A percentile compares a stretch with the other conserved stretches of the same genome.
Evolutionary conservation across 306 rosid genomes (phyloP).

Genomic region (Astragalus glycyphyllos): DNA sequence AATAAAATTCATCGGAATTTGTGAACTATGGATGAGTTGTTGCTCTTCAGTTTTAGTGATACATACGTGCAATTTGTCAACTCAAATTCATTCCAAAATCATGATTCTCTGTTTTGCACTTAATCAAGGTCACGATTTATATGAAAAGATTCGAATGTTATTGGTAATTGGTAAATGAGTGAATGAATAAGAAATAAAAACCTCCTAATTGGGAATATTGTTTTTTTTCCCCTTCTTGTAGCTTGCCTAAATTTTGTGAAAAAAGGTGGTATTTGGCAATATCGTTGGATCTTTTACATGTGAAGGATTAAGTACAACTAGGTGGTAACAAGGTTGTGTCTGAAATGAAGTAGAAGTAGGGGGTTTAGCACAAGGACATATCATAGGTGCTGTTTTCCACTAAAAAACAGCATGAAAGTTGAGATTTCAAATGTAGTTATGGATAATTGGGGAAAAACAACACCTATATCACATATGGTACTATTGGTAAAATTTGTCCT

Average conservation of each 20-base stretch:
- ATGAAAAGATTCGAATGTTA: constrained; percentile 4
- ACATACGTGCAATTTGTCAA: neutral
- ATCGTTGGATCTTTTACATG: neutral
- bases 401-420: too few relatives aligned
- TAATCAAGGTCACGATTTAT: constrained; percentile 9
- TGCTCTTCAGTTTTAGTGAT: neutral
- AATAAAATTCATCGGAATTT: neutral
- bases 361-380: constrained; percentile 14
- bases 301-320: neutral
- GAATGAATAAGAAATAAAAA: neutral
- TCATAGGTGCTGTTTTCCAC: too few relatives aligned
- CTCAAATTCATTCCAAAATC: neutral
- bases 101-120: constrained; percentile 4
- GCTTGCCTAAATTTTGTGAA: neutral
- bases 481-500: too few relatives aligned
- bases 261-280: neutral
- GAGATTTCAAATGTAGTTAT: too few relatives aligned
- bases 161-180: neutral
- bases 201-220: neutral
- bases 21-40: neutral
- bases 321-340: constrained; percentile 13
- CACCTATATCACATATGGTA: too few relatives aligned
- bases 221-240: neutral
- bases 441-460: too few relatives aligned
- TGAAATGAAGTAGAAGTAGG: constrained; percentile 8